phyloP scores from a whole-genome alignment of 495 filamentous ascomycete genomes.

The Articulospora tetracladia region DNA sequence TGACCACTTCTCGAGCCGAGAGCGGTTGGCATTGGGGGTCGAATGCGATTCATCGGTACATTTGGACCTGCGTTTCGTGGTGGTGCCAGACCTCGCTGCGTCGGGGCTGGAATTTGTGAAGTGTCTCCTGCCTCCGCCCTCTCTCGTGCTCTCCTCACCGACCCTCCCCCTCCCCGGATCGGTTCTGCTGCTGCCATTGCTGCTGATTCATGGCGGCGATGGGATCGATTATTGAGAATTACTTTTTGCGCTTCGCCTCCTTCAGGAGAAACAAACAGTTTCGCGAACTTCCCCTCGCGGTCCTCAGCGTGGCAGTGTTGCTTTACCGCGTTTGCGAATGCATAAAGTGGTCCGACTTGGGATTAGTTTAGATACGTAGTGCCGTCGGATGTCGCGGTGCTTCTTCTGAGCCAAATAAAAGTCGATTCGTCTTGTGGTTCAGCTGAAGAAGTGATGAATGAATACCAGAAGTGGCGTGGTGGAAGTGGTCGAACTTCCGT shows the following conservation, averaged over 20 bases:
- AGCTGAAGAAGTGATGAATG: constrained; percentile 7
- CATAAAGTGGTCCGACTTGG: constrained; percentile 23
- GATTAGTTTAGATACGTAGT: constrained; percentile 15
- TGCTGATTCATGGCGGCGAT: constrained; percentile 22
- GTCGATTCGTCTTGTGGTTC: too few species aligned
- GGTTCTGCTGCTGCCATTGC: constrained; percentile 16
- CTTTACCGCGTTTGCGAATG: constrained; percentile 23
- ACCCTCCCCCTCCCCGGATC: constrained; percentile 28
- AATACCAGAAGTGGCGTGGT: neutral
- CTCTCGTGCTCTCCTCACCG: constrained; percentile 46
- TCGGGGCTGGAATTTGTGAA: constrained; percentile 29
- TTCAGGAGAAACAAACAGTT: constrained; percentile 10
- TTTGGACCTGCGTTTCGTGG: constrained; percentile 27
- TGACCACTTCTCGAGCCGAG: constrained; percentile 36
- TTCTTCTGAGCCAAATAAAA: too few species aligned
- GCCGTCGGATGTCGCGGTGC: constrained; percentile 9
- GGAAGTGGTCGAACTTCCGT: constrained; percentile 23
- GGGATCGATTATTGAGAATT: neutral
- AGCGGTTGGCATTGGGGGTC: constrained; percentile 27
- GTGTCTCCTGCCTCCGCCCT: constrained; percentile 44
- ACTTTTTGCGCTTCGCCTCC: neutral
- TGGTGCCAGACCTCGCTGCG: constrained; percentile 22
- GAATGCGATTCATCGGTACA: constrained; percentile 28
- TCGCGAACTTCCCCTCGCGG: constrained; percentile 4
- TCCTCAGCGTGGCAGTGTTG: constrained; percentile 8